phyloP scores from a whole-genome alignment of 306 rosid genomes.

The Malus asiatica region DNA sequence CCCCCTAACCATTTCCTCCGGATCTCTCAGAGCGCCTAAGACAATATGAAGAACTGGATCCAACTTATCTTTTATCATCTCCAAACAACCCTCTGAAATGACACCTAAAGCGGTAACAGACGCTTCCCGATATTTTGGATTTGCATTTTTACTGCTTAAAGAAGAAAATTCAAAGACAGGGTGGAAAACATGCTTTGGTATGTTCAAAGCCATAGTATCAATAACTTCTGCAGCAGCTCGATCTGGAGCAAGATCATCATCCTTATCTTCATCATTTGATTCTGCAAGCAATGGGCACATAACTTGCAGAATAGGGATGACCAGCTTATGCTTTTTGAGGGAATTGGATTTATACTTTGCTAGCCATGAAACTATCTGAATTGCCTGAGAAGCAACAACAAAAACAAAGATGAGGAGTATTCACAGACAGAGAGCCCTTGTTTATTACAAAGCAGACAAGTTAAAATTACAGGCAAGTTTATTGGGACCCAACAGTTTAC shows the following conservation, averaged over 20 bases:
- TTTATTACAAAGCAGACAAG: neutral
- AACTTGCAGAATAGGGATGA: conserved; percentile 78
- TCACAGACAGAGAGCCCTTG: neutral
- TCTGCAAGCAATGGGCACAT: conserved; percentile 95
- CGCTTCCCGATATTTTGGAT: conserved; percentile 95
- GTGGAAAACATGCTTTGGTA: conserved; percentile 74
- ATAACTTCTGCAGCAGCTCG: conserved; percentile 98
- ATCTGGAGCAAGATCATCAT: conserved; percentile 96
- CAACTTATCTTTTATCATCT: conserved; percentile 67
- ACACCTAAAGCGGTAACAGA: conserved; percentile 90
- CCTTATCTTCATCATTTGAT: conserved; percentile 68
- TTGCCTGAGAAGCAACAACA: conserved; percentile 51
- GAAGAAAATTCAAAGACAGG: conserved; percentile 87
- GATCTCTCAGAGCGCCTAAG: conserved; percentile 88
- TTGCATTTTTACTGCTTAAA: conserved; percentile 72
- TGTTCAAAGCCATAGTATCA: conserved; percentile 89
- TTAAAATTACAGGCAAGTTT: neutral
- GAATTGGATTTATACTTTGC: conserved; percentile 86
- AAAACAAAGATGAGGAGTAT: neutral
- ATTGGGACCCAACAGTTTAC: neutral
- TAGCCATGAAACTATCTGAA: conserved; percentile 94
- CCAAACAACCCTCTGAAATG: conserved; percentile 97
- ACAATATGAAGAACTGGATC: conserved; percentile 90
- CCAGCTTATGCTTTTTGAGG: conserved; percentile 79
- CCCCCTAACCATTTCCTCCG: conserved; percentile 95